A percentile compares a stretch with the other conserved stretches of the same genome.
phyloP scores from a whole-genome alignment of 2,329 filamentous ascomycete genomes.

The Neopestalotiopsis clavispora region DNA sequence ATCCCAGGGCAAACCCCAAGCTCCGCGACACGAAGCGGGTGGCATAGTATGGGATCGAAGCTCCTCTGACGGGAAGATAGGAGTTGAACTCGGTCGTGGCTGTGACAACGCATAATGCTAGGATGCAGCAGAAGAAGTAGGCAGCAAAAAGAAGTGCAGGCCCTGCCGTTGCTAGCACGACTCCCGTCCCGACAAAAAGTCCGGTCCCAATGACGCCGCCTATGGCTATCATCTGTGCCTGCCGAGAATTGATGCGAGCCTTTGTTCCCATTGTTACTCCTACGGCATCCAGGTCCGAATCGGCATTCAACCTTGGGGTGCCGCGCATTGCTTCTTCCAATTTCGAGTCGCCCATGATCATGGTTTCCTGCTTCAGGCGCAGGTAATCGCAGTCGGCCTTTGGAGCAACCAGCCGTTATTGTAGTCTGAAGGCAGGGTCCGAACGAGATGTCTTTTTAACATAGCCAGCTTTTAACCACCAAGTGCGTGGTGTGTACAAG shows the following conservation, averaged over 20 bases:
- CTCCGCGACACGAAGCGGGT: constrained; percentile 29
- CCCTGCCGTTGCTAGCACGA: constrained; percentile 24
- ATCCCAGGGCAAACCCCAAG: constrained; percentile 43
- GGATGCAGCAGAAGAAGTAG: constrained; percentile 52
- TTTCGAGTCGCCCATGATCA: background rate
- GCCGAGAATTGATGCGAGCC: constrained; percentile 13
- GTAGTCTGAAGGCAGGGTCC: too few species aligned
- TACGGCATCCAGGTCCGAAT: background rate
- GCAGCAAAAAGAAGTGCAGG: constrained; percentile 45
- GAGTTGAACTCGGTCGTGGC: constrained; percentile 34
- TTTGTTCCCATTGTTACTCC: background rate
- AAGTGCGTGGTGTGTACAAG: too few species aligned
- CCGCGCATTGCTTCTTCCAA: background rate
- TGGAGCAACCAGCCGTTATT: too few species aligned
- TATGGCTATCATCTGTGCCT: constrained; percentile 23
- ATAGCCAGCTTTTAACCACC: too few species aligned
- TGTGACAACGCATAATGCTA: constrained; percentile 59
- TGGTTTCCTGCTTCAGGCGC: background rate
- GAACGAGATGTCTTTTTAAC: too few species aligned
- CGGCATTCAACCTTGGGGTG: background rate
- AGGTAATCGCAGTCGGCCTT: too few species aligned
- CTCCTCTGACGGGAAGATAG: constrained; percentile 24
- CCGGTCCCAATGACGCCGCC: constrained; percentile 40
- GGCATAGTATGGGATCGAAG: constrained; percentile 28
- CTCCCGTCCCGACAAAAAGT: constrained; percentile 45